Evolutionary conservation across 2,329 filamentous ascomycete genomes (phyloP).

Genomic region (Pseudogymnoascus sp.): DNA sequence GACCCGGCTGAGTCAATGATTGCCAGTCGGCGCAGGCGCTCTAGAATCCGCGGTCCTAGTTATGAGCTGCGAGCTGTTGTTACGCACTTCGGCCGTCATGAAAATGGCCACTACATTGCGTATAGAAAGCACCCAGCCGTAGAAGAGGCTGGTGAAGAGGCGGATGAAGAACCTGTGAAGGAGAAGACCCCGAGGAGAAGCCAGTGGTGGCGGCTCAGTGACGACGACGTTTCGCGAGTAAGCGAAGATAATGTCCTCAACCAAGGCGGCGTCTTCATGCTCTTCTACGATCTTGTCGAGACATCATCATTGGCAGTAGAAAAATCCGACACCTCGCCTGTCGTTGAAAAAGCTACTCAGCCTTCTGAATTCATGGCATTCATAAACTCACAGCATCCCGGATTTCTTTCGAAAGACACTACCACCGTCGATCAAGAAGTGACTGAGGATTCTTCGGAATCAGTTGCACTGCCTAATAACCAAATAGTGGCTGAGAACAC

Average conservation of each 20-base stretch:
- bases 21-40: slow-evolving; percentile 42
- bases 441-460: background rate
- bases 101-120: slow-evolving; percentile 93
- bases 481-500: background rate
- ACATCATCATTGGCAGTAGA: slow-evolving; percentile 18
- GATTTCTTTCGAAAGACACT: background rate
- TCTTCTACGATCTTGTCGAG: slow-evolving; percentile 81
- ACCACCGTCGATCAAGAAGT: background rate
- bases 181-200: slow-evolving; percentile 17
- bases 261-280: slow-evolving; percentile 84
- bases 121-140: slow-evolving; percentile 60
- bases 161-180: slow-evolving; percentile 23
- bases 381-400: background rate
- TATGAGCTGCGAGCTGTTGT: slow-evolving; percentile 80
- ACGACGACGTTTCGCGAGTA: slow-evolving; percentile 71
- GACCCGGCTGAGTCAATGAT: slow-evolving; percentile 69
- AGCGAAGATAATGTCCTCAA: slow-evolving; percentile 64
- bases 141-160: slow-evolving; percentile 17
- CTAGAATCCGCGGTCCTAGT: slow-evolving; percentile 46
- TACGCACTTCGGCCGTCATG: slow-evolving; percentile 82
- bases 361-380: background rate
- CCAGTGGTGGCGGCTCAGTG: slow-evolving; percentile 86
- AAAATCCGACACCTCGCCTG: background rate
- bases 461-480: background rate
- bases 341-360: background rate